Evolutionary conservation across 768 basidiomycete genomes (phyloP), one percentile per base, ranked within the genome.

Genomic region (Polyporus arcularius): DNA sequence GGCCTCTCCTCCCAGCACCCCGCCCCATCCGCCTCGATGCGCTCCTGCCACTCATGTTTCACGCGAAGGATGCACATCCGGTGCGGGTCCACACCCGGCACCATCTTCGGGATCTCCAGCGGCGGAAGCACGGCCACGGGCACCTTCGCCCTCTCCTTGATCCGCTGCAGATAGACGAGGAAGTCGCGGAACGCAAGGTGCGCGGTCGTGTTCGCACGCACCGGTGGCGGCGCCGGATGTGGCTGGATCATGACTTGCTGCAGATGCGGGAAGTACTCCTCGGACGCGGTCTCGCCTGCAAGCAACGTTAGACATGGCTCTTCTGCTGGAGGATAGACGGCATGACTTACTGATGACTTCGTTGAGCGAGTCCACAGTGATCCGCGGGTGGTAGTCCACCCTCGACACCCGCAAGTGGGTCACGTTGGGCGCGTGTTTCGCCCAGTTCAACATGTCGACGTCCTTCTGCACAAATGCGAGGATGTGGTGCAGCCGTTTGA

Each of bases 371-470:
- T 57, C 46, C 6, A 62, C 11, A 0, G 61, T 62, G 10, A 31
- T 31, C 43, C 39, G 50, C 18, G 59, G 59, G 11, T 39, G 32
- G 46, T 16, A 48, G 38, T 57, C 57, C 26, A 63, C 50, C 9
- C 58, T 31, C 35, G 62, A 63, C 14, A 63, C 53, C 3, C 57
- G 57, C 43, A 63, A n/a, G 18, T 63, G 62, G 12, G 62, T 59
- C 31, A 63, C 39, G 35, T 28, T 32, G 18, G 62, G 57, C 9
- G 62, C 62, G 26, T 59, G 58, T 3, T n/a, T 15, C n/a, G 53
- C 54, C 62, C 62, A 63, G 4, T 56, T 31, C 15, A 53, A 1
- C 30, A 63, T 55, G 57, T 63, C 47, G 9, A 59, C 57, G n/a
- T 53, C 57, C 28, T 57, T 51, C 32, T 42, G 39, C 5, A 55